Evolutionary conservation across 768 basidiomycete species (phyloP), one percentile per base, ranked within the genome.

Genomic region (Suillus brevipes): DNA sequence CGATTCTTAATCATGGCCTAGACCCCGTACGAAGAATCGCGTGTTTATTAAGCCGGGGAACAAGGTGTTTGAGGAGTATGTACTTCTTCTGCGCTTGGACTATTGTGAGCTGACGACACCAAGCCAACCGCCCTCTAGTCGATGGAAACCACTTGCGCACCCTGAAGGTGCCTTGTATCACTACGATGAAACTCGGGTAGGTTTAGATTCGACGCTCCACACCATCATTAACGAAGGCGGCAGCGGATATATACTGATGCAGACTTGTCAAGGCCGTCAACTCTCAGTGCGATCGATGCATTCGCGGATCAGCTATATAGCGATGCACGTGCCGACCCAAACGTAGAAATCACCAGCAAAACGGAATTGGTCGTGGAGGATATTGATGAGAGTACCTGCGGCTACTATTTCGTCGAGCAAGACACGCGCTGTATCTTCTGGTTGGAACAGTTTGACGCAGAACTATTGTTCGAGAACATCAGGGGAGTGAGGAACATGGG

Each of bases 101-200:
- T 65, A 49, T 55, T 25, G 25, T 62, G n/a, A 23, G 47, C 38
- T 49, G 28, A 61, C 14, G 43, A 31, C 18, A 6, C 49, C 60
- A 31, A 34, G 61, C n/a, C 36, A 23, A 40, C 16, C 49, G 3
- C 34, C 37, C n/a, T 70, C 69, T 14, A 4, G n/a, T 13, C 79
- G 75, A 1, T 88, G 86, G 86, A 70, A 61, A 8, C 67, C 78
- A 5, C 73, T 75, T 38, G 70, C 75, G 3, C 86, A 87, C 70
- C 85, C 86, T 0, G 86, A 88, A 73, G 87, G 87, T 7, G 79
- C 79, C 7, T 76, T 81, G 28, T 88, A 87, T 69, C 87, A 84
- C 65, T 81, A 77, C 67, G 75, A 85, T 58, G 36, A 65, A 50
- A 65, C 72, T 8, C 78, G 79, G 71, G 84, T 84, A 49, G 0